A percentile compares a stretch with the other conserved stretches of the same genome.
These are phyloP conservation scores for Schizosaccharomyces osmophilus DNA, from an alignment of 805 yeast genomes.

Conservation along the genomic window DNA sequence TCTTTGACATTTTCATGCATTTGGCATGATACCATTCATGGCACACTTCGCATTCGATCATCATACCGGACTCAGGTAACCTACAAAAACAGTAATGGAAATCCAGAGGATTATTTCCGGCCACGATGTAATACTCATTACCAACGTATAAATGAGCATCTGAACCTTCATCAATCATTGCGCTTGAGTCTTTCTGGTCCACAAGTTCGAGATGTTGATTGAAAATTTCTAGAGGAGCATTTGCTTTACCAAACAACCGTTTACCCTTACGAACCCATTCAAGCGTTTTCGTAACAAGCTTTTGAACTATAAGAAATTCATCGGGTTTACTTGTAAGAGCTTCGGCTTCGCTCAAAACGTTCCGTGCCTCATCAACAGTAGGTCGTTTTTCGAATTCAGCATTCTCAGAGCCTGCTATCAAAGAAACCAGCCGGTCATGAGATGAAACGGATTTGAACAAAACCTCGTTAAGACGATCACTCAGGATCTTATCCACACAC, in stretches of 20 bases:
- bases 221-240: conserved; percentile 15
- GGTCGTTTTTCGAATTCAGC: conserved; percentile 15
- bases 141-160: conserved; percentile 35
- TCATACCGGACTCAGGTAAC: conserved; percentile 54
- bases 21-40: conserved; percentile 79
- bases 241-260: conserved; percentile 16
- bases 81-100: conserved; percentile 23
- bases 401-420: conserved; percentile 12
- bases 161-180: conserved; percentile 10
- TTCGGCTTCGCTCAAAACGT: conserved; percentile 10
- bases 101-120: conserved; percentile 15
- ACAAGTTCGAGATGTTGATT: conserved; percentile 11
- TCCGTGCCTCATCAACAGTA: conserved; percentile 12
- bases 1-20: conserved; percentile 29
- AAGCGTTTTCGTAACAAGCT: conserved; percentile 13
- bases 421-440: conserved; percentile 4
- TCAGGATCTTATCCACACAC: conserved; percentile 1
- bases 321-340: conserved; percentile 8
- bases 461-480: conserved; percentile 6
- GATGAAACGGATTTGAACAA: conserved; percentile 6
- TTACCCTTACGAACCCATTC: conserved; percentile 18
- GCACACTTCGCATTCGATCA: conserved; percentile 74
- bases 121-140: conserved; percentile 20
- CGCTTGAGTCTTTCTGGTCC: conserved; percentile 9
- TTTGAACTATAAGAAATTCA: conserved; percentile 9